Conservation (phyloP, 768 basidiomycete species). For the Leccinum subgranulosum region DNA sequence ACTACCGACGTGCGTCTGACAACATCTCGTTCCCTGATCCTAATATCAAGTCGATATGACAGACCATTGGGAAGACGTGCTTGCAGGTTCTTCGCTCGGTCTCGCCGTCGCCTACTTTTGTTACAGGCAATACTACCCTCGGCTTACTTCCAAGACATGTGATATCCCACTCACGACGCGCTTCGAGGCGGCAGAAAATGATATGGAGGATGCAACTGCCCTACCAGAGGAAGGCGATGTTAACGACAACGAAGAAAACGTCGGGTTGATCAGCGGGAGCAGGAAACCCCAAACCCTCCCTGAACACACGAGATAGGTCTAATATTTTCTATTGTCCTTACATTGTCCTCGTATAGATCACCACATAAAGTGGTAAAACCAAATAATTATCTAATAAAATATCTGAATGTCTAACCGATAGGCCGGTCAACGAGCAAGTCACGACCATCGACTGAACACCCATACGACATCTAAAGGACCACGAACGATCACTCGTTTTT, state of each 20-base stretch:
- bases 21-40: neutral
- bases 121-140: conserved; percentile 82
- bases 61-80: conserved; percentile 93
- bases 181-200: conserved; percentile 32
- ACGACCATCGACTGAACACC: neutral
- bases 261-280: conserved; percentile 16
- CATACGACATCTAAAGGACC: neutral
- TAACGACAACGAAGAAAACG: conserved; percentile 13
- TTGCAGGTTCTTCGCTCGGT: conserved; percentile 76
- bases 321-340: neutral
- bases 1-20: conserved; percentile 70
- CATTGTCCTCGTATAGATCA: neutral
- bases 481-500: conserved; percentile 17
- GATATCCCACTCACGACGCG: conserved; percentile 73
- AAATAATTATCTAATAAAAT: neutral
- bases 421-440: neutral
- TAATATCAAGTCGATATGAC: neutral
- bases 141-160: conserved; percentile 50
- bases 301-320: neutral
- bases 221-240: conserved; percentile 11
- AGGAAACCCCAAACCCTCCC: conserved; percentile 6
- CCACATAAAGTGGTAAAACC: neutral
- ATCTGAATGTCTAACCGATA: neutral
- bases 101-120: conserved; percentile 66
- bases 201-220: neutral